Evolutionary conservation across 2,329 filamentous ascomycete genomes (phyloP), one percentile per base, ranked within the genome.

Genomic region (Alternaria solani): DNA sequence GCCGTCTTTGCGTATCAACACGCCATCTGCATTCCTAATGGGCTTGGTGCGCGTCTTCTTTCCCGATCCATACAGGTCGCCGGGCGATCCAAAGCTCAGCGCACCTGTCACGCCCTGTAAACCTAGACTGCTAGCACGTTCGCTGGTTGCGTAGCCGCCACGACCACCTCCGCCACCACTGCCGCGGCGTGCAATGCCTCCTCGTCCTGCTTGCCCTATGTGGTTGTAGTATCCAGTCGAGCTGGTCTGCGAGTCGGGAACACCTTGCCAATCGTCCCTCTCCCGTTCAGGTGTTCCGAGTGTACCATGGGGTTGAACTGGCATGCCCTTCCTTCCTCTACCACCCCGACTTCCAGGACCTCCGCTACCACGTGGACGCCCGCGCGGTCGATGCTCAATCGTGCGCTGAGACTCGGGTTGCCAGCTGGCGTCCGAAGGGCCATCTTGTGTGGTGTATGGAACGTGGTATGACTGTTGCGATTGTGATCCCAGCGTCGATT

Each of bases 21-120:
- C 75, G 0, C 83, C 83, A 39, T 84, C 82, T 1, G 82, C 79
- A 62, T 84, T 84, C 2, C 82, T 75, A 23, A 81, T 77, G 2
- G 82, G 82, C 67, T 84, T 84, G 5, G 81, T 83, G n/a, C 82
- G 76, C 2, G 80, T 81, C 69, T 82, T 83, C 74, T 84, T 84
- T 32, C 75, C 76, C 59, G 79, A 77, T 11, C 75, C 74, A 59
- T 80, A 80, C 4, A 71, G 75, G 54, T 80, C 77, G 7, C 63
- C 57, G 0, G 65, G 62, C 39, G 72, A 66, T 28, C 67, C 69
- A 28, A 70, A 61, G 59, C 63, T 64, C 47, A 67, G 63, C 20
- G 67, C 67, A 25, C 65, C 38, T 8, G 54, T 69, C 23, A 73
- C 68, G 32, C 68, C 69, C 58, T 75, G 72, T 30, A 75, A 49